Base-by-base conservation (phyloP, 306 rosid genomes). In the Mimosa pudica region DNA sequence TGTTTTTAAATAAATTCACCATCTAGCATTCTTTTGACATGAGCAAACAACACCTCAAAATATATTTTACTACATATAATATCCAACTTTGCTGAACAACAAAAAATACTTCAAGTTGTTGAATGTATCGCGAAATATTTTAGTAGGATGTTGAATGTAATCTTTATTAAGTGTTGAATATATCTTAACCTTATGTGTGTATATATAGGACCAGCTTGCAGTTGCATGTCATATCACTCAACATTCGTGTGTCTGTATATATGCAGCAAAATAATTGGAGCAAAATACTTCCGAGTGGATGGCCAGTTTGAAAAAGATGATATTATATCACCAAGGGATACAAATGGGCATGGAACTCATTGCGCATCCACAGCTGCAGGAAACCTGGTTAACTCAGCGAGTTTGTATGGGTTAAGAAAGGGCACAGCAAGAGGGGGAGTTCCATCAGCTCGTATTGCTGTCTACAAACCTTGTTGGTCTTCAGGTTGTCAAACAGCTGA, bases 201-300 rank as follows among this genome's bases (percentile, higher is more conserved):
- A 10, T 9, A 16, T 55, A 17, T 16, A n/a, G 33, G 33, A 7
- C 18, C 4, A 7, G 0, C 0, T 57, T 57, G 55, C 55, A 4
- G 4, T 38, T 5, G 20, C 7, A 4, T 14, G 58, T 14, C 58
- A 52, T 14, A 16, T 51, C 18, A 52, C 63, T 57, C 63, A 55
- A 7, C 0, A 17, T 17, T 0, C 2, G 12, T 52, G 4, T 16
- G 4, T 0, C 0, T 8, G 2, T 18, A 2, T 57, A 8, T 7
- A 5, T 38, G 73, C 60, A 84, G 91, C 24, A 88, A 88, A 71
- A 68, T 88, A 2, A 69, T 85, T 1, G 91, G 89, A 78, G 91
- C 86, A 61, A 76, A 79, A 36, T 86, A 82, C 58, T 81, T 80
- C 54, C 83, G 57, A 0, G 61, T 51, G 2, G 62, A 44, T 58